Evolutionary conservation across 2,329 filamentous ascomycete genomes (phyloP).

Genomic region (Cladosporium sp.): DNA sequence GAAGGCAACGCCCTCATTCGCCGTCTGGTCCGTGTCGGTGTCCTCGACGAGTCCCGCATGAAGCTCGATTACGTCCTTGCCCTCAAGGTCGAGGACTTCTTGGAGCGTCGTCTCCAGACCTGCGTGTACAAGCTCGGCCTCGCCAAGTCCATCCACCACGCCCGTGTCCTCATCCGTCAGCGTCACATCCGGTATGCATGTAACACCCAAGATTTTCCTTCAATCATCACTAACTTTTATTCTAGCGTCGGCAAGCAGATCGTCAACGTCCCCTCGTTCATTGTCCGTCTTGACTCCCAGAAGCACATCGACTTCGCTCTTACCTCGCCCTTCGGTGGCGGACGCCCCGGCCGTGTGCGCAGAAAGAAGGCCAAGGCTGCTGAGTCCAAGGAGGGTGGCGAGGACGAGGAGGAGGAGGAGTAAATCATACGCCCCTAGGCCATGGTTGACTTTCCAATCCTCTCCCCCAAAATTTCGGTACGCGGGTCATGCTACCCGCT

Average conservation of each 20-base stretch:
- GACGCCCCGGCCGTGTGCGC: conserved; percentile 92
- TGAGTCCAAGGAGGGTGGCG: conserved; percentile 75
- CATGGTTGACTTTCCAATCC: conserved; percentile 20
- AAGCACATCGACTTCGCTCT: conserved; percentile 99
- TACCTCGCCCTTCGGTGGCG: conserved; percentile 95
- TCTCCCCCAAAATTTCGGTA: conserved; percentile 13
- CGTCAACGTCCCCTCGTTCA: conserved; percentile 99
- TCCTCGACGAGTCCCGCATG: conserved; percentile 99
- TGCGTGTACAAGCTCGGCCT: conserved; percentile 99
- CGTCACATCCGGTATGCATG: conserved; percentile 80
- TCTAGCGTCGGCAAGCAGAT: conserved; percentile 97
- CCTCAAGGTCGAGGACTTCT: conserved; percentile 98
- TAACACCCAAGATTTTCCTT: conserved; percentile 1
- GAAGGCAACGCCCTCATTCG: conserved; percentile 99
- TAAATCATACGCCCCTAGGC: conserved; percentile 23
- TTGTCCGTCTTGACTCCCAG: conserved; percentile 99
- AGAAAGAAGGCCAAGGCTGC: conserved; percentile 99
- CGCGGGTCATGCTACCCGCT: conserved; percentile 12
- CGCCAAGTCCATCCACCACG: conserved; percentile 99
- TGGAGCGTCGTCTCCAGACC: conserved; percentile 99
- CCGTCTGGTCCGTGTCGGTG: conserved; percentile 98
- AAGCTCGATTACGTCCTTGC: conserved; percentile 99
- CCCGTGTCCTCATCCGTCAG: conserved; percentile 98
- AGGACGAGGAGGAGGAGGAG: conserved; percentile 66
- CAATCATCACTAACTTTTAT: conserved; percentile 18